Conservation (phyloP, 2,329 filamentous ascomycete genomes). For the Colletotrichum cordylinicola region DNA sequence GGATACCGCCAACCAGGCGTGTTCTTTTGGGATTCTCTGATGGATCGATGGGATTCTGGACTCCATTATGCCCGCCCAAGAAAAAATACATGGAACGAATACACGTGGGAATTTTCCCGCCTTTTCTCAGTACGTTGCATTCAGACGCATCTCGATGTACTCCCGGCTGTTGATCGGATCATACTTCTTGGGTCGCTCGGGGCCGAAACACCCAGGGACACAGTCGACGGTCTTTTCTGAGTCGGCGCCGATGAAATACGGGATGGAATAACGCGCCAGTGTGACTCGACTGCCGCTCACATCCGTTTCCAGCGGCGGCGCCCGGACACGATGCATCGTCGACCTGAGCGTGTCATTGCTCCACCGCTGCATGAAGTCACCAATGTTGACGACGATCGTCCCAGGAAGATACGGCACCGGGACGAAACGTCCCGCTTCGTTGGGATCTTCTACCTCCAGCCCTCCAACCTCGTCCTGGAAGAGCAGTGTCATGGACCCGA, state of each 20-base stretch:
- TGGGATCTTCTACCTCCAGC: constrained; percentile 49
- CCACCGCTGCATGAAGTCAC: constrained; percentile 44
- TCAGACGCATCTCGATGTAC: constrained; percentile 32
- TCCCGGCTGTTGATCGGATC: constrained; percentile 41
- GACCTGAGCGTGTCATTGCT: constrained; percentile 41
- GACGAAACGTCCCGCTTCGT: constrained; percentile 38
- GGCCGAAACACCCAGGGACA: constrained; percentile 49
- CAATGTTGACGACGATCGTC: constrained; percentile 43
- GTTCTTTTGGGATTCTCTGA: neutral
- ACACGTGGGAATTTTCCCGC: neutral
- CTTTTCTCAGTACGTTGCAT: constrained; percentile 23
- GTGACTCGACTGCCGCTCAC: constrained; percentile 44
- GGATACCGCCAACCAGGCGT: neutral
- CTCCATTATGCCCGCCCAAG: neutral
- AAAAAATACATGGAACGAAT: neutral
- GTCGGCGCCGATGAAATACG: constrained; percentile 62
- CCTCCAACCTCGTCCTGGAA: constrained; percentile 51
- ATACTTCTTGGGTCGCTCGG: constrained; percentile 52
- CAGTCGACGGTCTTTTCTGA: constrained; percentile 56
- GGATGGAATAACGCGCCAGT: constrained; percentile 61
- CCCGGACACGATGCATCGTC: constrained; percentile 33
- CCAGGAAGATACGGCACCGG: constrained; percentile 30
- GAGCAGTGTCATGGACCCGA: constrained; percentile 50
- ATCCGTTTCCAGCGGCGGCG: constrained; percentile 15
- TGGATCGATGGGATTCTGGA: neutral